A percentile compares a stretch with the other conserved stretches of the same genome.
These are phyloP conservation scores for Penicillium turbatum DNA, from an alignment of 495 filamentous ascomycete species.

Conservation along the genomic window DNA sequence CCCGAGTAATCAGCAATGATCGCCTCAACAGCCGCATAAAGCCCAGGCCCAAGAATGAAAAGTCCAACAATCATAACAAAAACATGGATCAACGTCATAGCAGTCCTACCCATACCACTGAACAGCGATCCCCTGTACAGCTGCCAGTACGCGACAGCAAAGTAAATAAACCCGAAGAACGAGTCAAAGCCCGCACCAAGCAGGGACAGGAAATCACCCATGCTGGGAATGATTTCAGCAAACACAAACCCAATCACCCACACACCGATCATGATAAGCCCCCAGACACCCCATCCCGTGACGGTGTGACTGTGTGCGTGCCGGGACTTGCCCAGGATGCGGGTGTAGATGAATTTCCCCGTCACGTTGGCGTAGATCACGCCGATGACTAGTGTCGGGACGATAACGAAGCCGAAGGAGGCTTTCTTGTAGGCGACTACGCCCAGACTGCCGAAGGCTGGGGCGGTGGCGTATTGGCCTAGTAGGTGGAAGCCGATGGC, in stretches of 20 bases:
- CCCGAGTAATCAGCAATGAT: conserved; percentile 47
- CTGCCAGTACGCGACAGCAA: conserved; percentile 50
- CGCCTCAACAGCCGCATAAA: conserved; percentile 51
- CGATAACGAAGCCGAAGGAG: conserved; percentile 42
- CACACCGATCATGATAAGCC: conserved; percentile 38
- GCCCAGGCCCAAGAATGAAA: conserved; percentile 49
- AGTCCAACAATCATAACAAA: conserved; percentile 39
- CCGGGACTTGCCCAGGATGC: conserved; percentile 41
- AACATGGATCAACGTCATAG: conserved; percentile 40
- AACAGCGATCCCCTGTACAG: conserved; percentile 37
- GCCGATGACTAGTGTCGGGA: conserved; percentile 48
- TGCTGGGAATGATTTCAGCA: conserved; percentile 49
- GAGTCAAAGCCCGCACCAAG: conserved; percentile 43
- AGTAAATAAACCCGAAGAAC: conserved; percentile 42
- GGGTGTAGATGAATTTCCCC: conserved; percentile 47
- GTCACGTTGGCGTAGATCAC: conserved; percentile 51
- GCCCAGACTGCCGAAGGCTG: conserved; percentile 49
- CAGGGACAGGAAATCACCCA: conserved; percentile 47
- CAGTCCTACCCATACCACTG: conserved; percentile 19
- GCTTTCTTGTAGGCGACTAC: conserved; percentile 45
- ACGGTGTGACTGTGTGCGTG: conserved; percentile 49
- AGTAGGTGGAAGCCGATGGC: conserved; percentile 50
- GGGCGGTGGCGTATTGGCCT: conserved; percentile 45
- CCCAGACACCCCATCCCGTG: conserved; percentile 49
- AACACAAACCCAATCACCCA: conserved; percentile 47